Base-by-base conservation (phyloP, 768 basidiomycete species). In the Lactarius sanguifluus region DNA sequence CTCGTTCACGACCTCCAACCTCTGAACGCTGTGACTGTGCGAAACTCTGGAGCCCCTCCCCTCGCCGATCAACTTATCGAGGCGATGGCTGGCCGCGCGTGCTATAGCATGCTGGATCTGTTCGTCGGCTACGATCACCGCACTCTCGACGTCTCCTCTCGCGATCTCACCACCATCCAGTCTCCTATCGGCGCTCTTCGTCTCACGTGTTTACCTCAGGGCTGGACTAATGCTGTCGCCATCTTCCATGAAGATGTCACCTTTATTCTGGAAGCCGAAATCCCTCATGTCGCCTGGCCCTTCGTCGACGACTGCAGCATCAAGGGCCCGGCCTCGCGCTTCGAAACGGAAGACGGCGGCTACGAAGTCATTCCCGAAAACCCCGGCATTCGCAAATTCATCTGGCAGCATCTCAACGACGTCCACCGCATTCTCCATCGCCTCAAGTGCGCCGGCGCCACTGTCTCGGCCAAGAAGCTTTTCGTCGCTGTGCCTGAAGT, bases 1-100 rank as follows among this genome's bases (percentile, higher is more conserved):
- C 47, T 75, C 0, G 69, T 75, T 1, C 72, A 73, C 57, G 54
- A 62, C 36, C 64, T 76, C 0, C 69, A 75, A 64, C 72, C 71
- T 2, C 69, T 75, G 32, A 75, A 75, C 41, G 63, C 65, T 5
- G 50, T 72, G 50, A 71, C 71, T 1, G 69, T 73, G 16, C 56
- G 63, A 15, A 57, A 74, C 32, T 59, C 74, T 0, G 69, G 62
- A 1, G 63, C 72, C 5, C 41, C 41, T 13, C 41, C 41, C 16
- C 41, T 41, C 0, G 41, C 41, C 2, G 41, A 41, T 69, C 64
- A 73, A 34, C 61, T 74, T 25, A 67, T 67, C 0, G 74, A 75
- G 59, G 6, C 12, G 4, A 61, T 61, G 78, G 78, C 30, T 80
- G 77, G 65, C 0, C 6, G 50, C 1, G 20, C 34, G 2, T 61